Evolutionary conservation across 2,329 filamentous ascomycete species (phyloP).

Genomic region (Pseudocercospora fijiensis): DNA sequence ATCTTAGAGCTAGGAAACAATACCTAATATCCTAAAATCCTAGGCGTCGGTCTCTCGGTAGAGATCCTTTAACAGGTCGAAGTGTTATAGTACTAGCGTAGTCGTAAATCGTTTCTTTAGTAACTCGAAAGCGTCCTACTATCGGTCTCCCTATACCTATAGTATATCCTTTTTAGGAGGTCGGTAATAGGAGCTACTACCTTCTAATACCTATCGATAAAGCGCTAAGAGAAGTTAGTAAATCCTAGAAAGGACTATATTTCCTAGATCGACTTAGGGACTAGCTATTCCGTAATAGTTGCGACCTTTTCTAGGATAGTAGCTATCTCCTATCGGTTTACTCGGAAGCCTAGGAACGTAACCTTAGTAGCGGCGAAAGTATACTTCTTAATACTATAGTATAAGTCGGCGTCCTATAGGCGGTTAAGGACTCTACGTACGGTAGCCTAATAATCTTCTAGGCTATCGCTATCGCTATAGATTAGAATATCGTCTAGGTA

Average conservation of each 20-base stretch:
- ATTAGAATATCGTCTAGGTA: not conserved
- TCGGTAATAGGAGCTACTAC: not conserved
- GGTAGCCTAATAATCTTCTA: not conserved
- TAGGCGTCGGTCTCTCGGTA: not conserved
- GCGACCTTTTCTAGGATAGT: not conserved
- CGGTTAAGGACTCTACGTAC: not conserved
- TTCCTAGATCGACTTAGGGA: not conserved
- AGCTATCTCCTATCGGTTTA: not conserved
- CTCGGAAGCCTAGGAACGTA: too few species aligned
- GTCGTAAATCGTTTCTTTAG: not conserved
- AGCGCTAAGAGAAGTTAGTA: constrained; percentile 6
- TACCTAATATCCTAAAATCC: too few species aligned
- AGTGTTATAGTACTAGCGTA: not conserved
- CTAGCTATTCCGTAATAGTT: constrained; percentile 9
- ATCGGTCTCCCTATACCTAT: not conserved
- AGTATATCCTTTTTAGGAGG: not conserved
- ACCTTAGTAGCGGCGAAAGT: not conserved
- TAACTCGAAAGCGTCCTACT: not conserved
- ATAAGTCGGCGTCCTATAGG: not conserved
- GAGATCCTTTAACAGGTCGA: not conserved
- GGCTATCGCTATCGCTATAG: not conserved
- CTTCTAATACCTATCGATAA: constrained; percentile 11
- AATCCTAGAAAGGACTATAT: constrained; percentile 5
- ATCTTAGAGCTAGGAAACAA: too few species aligned
- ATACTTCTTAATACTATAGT: not conserved